Base-by-base conservation (phyloP, 2,329 filamentous ascomycete genomes). In the Coleophoma crateriformis region DNA sequence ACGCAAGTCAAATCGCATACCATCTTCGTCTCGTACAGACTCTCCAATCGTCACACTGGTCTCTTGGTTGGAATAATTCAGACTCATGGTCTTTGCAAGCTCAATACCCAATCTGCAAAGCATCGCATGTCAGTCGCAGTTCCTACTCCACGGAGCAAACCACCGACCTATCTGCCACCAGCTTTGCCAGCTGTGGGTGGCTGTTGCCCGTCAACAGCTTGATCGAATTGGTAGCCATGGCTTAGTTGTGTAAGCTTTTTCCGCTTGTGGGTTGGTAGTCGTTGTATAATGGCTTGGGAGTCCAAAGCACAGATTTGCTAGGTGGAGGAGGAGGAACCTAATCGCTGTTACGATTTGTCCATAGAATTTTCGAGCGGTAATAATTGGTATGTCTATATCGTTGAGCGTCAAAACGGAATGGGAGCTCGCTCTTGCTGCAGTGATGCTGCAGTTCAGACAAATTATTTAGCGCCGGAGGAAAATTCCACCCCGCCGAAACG, bases 21-120 rank as follows among this genome's bases (percentile, higher is more conserved):
- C 84, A 81, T 97, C 92, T 78, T 97, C 92, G 68, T 97, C 92
- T 71, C 92, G 82, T 49, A 97, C 92, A 55, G 88, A 95, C 74
- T 97, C 92, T 67, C 92, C 91, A 61, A 96, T 95, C 17, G 90
- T 96, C 50, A 97, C 90, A 59, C 85, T 89, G 46, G 87, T 91
- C 67, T 94, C 88, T 64, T 90, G 87, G 68, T 92, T 92, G 44
- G 88, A 91, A 72, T 91, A 90, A 66, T 91, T 88, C 54, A 92
- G 76, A 56, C 85, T 86, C 74, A 90, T 81, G 43, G 87, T 88
- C 73, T 88, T 88, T 55, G 85, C 85, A 60, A 90, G 78, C 61
- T 89, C 82, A 61, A 90, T 87, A 59, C 87, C 86, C 53, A 90
- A 78, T 63, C 86, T 89, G 66, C 41, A 33, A 14, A 44, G 20